phyloP scores from a whole-genome alignment of 1,139 yeast genomes.

The Blastobotrys petasosporus region DNA sequence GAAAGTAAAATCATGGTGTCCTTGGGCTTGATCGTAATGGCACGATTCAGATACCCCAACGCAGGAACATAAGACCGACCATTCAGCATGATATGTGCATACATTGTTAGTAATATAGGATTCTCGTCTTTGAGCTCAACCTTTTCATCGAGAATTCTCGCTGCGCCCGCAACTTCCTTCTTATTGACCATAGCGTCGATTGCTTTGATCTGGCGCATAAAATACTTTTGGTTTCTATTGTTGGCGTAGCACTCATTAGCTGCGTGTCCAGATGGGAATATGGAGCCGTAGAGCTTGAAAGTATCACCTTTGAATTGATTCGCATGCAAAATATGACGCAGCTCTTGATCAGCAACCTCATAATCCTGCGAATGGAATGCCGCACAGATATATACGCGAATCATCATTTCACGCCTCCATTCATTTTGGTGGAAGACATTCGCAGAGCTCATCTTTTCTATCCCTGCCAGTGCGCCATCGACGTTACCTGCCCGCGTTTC shows the following conservation, averaged over 20 bases:
- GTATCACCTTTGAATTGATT: slow-evolving; percentile 72
- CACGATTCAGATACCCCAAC: slow-evolving; percentile 56
- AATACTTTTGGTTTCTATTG: slow-evolving; percentile 81
- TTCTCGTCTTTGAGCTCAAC: slow-evolving; percentile 42
- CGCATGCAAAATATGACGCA: slow-evolving; percentile 58
- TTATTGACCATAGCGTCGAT: slow-evolving; percentile 61
- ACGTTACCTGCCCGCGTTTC: slow-evolving; percentile 58
- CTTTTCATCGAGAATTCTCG: slow-evolving; percentile 52
- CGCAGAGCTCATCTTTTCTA: slow-evolving; percentile 37
- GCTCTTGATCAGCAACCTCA: slow-evolving; percentile 45
- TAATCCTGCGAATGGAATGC: slow-evolving; percentile 53
- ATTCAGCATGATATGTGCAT: slow-evolving; percentile 75
- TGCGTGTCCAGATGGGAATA: slow-evolving; percentile 57
- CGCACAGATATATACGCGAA: slow-evolving; percentile 59
- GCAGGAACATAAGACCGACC: slow-evolving; percentile 80
- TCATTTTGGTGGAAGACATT: slow-evolving; percentile 66
- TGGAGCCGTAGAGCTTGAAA: slow-evolving; percentile 58
- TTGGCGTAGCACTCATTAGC: slow-evolving; percentile 60
- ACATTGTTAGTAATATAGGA: slow-evolving; percentile 67
- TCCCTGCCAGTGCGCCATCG: slow-evolving; percentile 47
- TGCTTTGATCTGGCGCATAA: slow-evolving; percentile 83
- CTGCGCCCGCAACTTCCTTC: slow-evolving; percentile 66
- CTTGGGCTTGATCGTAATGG: slow-evolving; percentile 39
- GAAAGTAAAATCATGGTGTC: slow-evolving; percentile 77
- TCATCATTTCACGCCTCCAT: slow-evolving; percentile 50